A percentile compares a stretch with the other conserved stretches of the same genome.
Conservation (phyloP, 345 rosid species). For the Dipteronia sinensis region DNA sequence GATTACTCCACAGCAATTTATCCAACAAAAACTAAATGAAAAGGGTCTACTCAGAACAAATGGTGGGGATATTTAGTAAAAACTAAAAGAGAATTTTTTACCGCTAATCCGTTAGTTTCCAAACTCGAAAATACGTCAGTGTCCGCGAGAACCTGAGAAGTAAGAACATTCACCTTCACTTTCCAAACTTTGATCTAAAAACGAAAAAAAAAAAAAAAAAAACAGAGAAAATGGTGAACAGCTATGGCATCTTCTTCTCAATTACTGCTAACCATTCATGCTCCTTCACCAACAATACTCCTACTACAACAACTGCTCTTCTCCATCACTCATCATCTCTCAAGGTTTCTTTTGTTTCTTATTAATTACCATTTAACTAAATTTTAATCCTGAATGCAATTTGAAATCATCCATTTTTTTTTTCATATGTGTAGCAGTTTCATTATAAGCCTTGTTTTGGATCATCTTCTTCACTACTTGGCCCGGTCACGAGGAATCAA, state of each 20-base stretch:
- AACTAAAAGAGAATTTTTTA: too few relatives aligned
- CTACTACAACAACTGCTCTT: neutral
- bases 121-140: too few relatives aligned
- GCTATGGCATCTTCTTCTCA: neutral
- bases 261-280: neutral
- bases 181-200: neutral
- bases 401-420: neutral
- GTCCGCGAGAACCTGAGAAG: too few relatives aligned
- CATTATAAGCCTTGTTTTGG: conserved; percentile 8
- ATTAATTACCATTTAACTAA: neutral
- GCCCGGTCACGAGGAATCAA: neutral
- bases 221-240: conserved; percentile 4
- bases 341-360: conserved; percentile 10
- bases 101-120: too few relatives aligned
- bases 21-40: too few relatives aligned
- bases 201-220: neutral
- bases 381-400: neutral
- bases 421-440: conserved; percentile 7
- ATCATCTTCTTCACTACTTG: neutral
- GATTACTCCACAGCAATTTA: too few relatives aligned
- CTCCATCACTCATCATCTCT: conserved; percentile 7
- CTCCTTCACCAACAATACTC: neutral
- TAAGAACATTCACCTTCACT: too few relatives aligned
- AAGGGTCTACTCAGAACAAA: too few relatives aligned
- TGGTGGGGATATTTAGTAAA: too few relatives aligned